Evolutionary conservation across 352 stramenopile genomes (phyloP), one percentile per base, ranked within the genome.

Genomic region (Globisporangium orthogonon): DNA sequence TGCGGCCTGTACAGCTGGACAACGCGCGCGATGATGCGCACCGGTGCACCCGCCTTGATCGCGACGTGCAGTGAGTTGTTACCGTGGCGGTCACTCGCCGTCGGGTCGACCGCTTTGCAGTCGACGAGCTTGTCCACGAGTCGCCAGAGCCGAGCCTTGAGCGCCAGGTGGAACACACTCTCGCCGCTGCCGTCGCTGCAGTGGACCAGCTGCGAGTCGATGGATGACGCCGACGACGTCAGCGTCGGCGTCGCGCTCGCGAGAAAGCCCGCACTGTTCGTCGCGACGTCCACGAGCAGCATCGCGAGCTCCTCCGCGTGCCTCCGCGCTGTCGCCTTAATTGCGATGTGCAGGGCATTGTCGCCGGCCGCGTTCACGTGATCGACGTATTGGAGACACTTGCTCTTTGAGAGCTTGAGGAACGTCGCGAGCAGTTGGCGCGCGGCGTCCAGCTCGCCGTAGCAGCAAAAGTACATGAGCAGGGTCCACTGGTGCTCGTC

Each of bases 311-410:
- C 63, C 52, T 64, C 62, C 5, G 47, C 13, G 29, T 28, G 28
- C 31, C 13, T 23, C 6, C n/a, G 35, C 18, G 18, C 37, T 23
- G 23, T 23, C n/a, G 62, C 60, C 51, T 90, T 87, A 35, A 92
- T 86, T 9, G 74, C 69, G 46, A 92, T 65, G 61, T 90, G 82
- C 17, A 92, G 67, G 3, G 79, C 79, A 2, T 78, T 87, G 46
- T 92, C 82, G 6, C 79, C 79, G 28, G 65, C 65, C 0, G 69
- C 64, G 43, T 87, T 90, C 33, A 87, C 63, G 53, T 89, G 74
- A 28, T 81, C 69, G 17, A 91, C 45, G 50, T 73, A 84, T 0
- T 70, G 71, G 14, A 78, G 56, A 1, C 69, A 56, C 14, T 67
- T 66, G 55, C n/a, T 64, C 23, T 41, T 39, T 9, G 40, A 55